Percentiles rank a stretch among this genome's conserved stretches.
These are phyloP conservation scores for Rhodotorula graminis DNA, from an alignment of 768 basidiomycete species.

Conservation along the genomic window DNA sequence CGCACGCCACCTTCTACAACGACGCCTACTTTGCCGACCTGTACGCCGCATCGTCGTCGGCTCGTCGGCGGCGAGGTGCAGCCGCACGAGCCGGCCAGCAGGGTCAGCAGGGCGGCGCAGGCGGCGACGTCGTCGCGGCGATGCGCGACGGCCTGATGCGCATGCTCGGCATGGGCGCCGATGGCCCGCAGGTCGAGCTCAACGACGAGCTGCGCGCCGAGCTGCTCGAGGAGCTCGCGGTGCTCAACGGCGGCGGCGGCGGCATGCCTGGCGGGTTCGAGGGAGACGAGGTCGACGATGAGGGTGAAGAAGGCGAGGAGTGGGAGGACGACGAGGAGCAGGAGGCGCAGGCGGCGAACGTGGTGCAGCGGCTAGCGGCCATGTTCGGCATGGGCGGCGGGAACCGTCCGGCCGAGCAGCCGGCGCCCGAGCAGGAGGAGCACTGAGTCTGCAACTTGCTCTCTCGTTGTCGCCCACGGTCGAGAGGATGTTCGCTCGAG, in stretches of 20 bases:
- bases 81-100: background rate
- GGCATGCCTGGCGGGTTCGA: conserved; percentile 42
- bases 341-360: conserved; percentile 10
- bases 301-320: conserved; percentile 20
- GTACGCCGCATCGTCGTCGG: conserved; percentile 7
- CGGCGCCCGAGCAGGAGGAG: background rate
- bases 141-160: conserved; percentile 23
- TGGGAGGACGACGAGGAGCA: conserved; percentile 26
- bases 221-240: conserved; percentile 33
- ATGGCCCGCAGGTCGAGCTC: conserved; percentile 19
- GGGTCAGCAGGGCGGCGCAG: background rate
- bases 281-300: conserved; percentile 45
- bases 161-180: conserved; percentile 23
- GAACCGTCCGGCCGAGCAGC: background rate
- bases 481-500: no score
- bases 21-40: conserved; percentile 63
- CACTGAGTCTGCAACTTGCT: background rate
- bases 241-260: conserved; percentile 14
- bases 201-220: conserved; percentile 28
- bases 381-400: conserved; percentile 18
- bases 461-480: no score
- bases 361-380: conserved; percentile 21
- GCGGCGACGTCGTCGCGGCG: conserved; percentile 7
- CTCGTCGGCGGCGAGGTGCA: background rate
- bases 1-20: conserved; percentile 60